phyloP scores from a whole-genome alignment of 2,329 filamentous ascomycete species.

The Rhexocercosporidium sp. region DNA sequence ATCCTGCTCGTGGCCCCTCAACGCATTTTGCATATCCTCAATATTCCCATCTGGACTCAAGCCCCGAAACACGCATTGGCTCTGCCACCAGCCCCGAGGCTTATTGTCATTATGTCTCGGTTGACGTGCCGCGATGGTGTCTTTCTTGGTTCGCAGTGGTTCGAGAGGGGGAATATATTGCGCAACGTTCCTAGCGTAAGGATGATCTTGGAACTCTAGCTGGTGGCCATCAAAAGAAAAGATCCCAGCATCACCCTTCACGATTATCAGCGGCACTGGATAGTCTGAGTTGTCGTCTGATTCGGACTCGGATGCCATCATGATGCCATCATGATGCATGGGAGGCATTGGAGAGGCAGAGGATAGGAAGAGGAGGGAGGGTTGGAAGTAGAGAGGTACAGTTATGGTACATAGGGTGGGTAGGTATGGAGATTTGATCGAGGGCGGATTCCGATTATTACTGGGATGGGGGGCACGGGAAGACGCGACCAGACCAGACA shows the following conservation, averaged over 20 bases:
- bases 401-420: too few relatives aligned
- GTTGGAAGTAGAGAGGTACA: background rate
- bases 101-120: slow-evolving; percentile 4
- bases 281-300: slow-evolving; percentile 6
- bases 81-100: slow-evolving; percentile 21
- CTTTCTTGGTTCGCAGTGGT: slow-evolving; percentile 67
- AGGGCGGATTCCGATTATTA: background rate
- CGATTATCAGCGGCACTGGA: background rate
- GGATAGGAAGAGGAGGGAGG: background rate
- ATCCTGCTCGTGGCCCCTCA: slow-evolving; percentile 60
- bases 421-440: slow-evolving; percentile 1
- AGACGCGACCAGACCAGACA: background rate
- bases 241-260: background rate
- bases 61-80: slow-evolving; percentile 25
- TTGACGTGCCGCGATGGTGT: slow-evolving; percentile 49
- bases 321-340: background rate
- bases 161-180: slow-evolving; percentile 58
- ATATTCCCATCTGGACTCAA: slow-evolving; percentile 7
- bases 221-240: slow-evolving; percentile 11
- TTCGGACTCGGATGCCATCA: slow-evolving; percentile 4
- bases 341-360: background rate
- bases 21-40: slow-evolving; percentile 44
- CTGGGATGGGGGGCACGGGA: background rate
- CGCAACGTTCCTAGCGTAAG: slow-evolving; percentile 51
- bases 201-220: slow-evolving; percentile 15